Conservation (phyloP, 108 stramenopile genomes). For the Cyclotella kingstonii region DNA sequence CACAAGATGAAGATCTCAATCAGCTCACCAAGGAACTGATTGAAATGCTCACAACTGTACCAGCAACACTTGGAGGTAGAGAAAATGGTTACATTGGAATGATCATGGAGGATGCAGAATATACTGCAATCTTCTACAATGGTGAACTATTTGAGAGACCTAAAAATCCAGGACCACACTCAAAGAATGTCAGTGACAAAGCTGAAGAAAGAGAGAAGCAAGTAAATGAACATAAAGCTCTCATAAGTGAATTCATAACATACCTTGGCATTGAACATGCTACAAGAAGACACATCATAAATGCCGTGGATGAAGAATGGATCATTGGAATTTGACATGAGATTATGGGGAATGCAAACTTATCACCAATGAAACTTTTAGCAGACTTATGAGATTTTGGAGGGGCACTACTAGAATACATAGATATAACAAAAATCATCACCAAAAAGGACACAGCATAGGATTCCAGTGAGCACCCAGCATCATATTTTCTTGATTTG, state of each 20-base stretch:
- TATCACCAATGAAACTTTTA: background rate
- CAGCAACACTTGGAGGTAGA: slow-evolving; percentile 3
- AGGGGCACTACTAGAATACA: too few relatives aligned
- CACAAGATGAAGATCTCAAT: slow-evolving; percentile 7
- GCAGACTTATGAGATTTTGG: background rate
- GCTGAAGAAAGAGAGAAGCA: background rate
- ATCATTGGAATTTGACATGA: background rate
- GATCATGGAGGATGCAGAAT: slow-evolving; percentile 4
- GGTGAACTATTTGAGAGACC: background rate
- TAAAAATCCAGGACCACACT: background rate
- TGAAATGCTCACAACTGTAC: background rate
- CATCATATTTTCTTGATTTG: too few relatives aligned
- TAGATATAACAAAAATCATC: too few relatives aligned
- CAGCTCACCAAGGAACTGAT: slow-evolving; percentile 9
- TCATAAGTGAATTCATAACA: slow-evolving; percentile 1
- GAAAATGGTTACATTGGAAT: slow-evolving; percentile 11
- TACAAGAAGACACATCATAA: background rate
- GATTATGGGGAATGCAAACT: background rate
- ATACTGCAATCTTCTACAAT: background rate
- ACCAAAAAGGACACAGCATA: too few relatives aligned
- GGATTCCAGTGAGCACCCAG: too few relatives aligned
- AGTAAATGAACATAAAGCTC: slow-evolving; percentile 7
- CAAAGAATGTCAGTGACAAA: background rate
- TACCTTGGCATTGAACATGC: background rate
- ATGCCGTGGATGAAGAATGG: slow-evolving; percentile 8